phyloP scores from a whole-genome alignment of 2,329 filamentous ascomycete genomes.

The Rhytidhysteron rufulum region DNA sequence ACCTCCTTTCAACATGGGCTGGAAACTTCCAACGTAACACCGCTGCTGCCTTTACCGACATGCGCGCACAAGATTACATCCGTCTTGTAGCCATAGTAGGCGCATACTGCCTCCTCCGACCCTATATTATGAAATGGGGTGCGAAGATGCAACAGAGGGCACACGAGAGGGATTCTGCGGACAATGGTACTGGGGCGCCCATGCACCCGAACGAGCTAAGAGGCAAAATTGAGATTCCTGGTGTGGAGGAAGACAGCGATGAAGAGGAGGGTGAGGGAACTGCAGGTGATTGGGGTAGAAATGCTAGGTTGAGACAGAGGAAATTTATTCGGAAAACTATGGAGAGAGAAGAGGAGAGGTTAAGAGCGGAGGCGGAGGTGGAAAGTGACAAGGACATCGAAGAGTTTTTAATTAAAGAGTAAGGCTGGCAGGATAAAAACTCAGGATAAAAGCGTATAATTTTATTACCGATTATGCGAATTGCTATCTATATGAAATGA shows the following conservation, averaged over 20 bases:
- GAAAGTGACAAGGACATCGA: conserved; percentile 73
- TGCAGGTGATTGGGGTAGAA: conserved; percentile 63
- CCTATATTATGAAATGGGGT: conserved; percentile 67
- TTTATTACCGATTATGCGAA: too few species aligned
- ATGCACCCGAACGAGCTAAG: conserved; percentile 31
- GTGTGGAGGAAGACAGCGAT: conserved; percentile 50
- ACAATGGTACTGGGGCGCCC: conserved; percentile 32
- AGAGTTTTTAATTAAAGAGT: conserved; percentile 56
- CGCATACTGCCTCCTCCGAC: conserved; percentile 66
- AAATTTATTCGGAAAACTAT: conserved; percentile 63
- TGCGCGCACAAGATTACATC: conserved; percentile 50
- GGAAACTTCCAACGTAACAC: conserved; percentile 40
- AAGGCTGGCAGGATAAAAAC: too few species aligned
- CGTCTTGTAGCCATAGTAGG: conserved; percentile 69
- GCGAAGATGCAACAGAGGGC: conserved; percentile 61
- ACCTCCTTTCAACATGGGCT: conserved; percentile 27
- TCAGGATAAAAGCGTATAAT: too few species aligned
- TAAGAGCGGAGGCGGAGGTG: conserved; percentile 57
- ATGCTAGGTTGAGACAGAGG: conserved; percentile 65
- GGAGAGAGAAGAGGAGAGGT: conserved; percentile 55
- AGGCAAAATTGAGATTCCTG: conserved; percentile 49
- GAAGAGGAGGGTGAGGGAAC: conserved; percentile 36
- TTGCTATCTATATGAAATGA: too few species aligned
- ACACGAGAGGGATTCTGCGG: conserved; percentile 51
- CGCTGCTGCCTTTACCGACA: conserved; percentile 39